Evolutionary conservation across 257 asterid genomes (phyloP).

Genomic region (Eustoma russellianum): DNA sequence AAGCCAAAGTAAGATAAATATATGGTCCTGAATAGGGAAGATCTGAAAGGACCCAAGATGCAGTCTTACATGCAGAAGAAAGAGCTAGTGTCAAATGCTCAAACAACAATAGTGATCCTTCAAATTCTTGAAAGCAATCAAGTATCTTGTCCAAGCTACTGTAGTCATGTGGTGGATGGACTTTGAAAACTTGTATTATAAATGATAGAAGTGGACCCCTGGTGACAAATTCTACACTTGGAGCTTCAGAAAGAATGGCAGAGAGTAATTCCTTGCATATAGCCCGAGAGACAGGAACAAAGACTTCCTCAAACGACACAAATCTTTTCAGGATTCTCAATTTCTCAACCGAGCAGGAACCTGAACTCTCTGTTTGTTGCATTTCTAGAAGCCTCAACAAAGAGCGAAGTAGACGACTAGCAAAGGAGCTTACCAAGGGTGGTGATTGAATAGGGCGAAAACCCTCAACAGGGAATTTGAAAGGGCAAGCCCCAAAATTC

Average conservation of each 20-base stretch:
- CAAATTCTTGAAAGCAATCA: slow-evolving; percentile 61
- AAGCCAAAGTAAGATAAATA: slow-evolving; percentile 67
- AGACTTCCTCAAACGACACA: slow-evolving; percentile 62
- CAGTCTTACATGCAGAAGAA: slow-evolving; percentile 72
- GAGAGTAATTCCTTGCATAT: slow-evolving; percentile 60
- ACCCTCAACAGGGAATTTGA: slow-evolving; percentile 67
- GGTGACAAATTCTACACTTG: slow-evolving; percentile 50
- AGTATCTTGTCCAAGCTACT: slow-evolving; percentile 59
- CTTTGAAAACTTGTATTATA: slow-evolving; percentile 54
- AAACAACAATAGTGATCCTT: slow-evolving; percentile 48
- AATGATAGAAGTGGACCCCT: slow-evolving; percentile 74
- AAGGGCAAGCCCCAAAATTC: slow-evolving; percentile 82
- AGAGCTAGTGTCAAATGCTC: slow-evolving; percentile 60
- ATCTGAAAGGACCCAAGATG: slow-evolving; percentile 59
- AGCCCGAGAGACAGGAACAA: slow-evolving; percentile 58
- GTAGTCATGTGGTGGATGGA: slow-evolving; percentile 80
- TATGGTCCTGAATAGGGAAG: slow-evolving; percentile 96
- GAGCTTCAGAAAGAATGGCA: slow-evolving; percentile 35
- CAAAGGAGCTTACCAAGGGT: slow-evolving; percentile 36
- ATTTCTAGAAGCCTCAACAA: slow-evolving; percentile 62
- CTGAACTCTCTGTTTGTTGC: slow-evolving; percentile 47
- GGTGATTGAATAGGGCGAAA: slow-evolving; percentile 76
- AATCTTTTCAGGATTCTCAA: slow-evolving; percentile 71
- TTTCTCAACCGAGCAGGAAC: slow-evolving; percentile 56
- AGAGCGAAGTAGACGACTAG: slow-evolving; percentile 54